Evolutionary conservation across 2,329 filamentous ascomycete genomes (phyloP), one percentile per base, ranked within the genome.

Genomic region (Fusarium xyrophilum): DNA sequence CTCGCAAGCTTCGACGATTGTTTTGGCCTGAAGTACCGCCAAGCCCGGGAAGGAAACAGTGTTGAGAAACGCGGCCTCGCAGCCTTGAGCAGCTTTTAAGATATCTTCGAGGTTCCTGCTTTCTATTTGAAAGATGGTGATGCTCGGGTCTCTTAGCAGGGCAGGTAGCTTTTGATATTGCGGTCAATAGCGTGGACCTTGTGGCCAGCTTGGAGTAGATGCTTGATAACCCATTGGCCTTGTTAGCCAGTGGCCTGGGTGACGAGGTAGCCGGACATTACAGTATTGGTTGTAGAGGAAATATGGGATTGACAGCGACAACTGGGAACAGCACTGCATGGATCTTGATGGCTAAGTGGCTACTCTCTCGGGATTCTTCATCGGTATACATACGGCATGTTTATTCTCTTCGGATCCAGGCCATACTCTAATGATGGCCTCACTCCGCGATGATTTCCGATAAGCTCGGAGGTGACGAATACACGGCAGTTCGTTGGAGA

Each of bases 151-250:
- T 6, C 74, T 53, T 17, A 80, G 64, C 54, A 71, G 36, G 2
- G 60, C 10, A 1, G 76, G 75, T 7, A 75, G 50, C 27, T 77
- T 78, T n/a, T 75, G 9, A 71, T 74, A 44, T 80, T 67, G 46
- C 78, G 78, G 2, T 80, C 78, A 6, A 81, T 56, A 1, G 76
- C 79, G 35, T 80, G 78, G 51, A 80, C 60, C 23, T 76, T 77
- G 40, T 69, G 74, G 14, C 78, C 77, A 2, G 77, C 71, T 23
- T 64, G 59, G 9, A 80, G 77, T 2, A 81, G 75, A 23, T 79
- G 72, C 4, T 30, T 72, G 62, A 79, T 77, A 35, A 70, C 65
- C 61, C 64, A 74, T 50, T 65, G 73, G 58, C 73, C 71, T 57
- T 80, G 78, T 7, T 74, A 65, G 35, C 78, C 78, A 13, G 78